Conservation (phyloP, 1,139 yeast genomes). For the Pichia terricola region DNA sequence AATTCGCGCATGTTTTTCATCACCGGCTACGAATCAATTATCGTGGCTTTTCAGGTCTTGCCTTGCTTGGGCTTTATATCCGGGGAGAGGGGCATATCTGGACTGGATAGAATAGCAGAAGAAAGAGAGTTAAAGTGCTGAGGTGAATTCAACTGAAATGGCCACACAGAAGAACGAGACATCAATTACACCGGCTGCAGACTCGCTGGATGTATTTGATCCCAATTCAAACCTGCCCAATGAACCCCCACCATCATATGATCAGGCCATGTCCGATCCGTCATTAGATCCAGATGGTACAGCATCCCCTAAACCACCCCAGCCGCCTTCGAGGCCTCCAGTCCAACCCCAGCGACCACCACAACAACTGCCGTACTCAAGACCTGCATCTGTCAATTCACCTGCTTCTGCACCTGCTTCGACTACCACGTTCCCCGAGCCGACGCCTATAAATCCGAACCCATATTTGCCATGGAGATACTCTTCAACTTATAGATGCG, state of each 20-base stretch:
- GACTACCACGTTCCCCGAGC: slow-evolving; percentile 1
- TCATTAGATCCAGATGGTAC: not conserved
- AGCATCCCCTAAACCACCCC: not conserved
- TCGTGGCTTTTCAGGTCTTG: no score
- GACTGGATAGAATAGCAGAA: no score
- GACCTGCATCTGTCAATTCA: slow-evolving; percentile 8
- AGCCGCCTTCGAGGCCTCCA: not conserved
- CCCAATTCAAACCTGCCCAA: slow-evolving; percentile 16
- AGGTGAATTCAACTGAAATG: no score
- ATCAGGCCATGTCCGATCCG: slow-evolving; percentile 17
- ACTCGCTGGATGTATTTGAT: slow-evolving; percentile 9
- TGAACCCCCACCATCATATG: slow-evolving; percentile 29
- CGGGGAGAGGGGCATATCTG: no score
- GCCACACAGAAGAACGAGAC: no score
- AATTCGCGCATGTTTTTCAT: no score
- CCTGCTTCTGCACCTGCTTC: no score
- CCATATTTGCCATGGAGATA: slow-evolving; percentile 54
- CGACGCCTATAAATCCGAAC: slow-evolving; percentile 20
- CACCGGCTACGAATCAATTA: no score
- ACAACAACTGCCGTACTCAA: slow-evolving; percentile 3
- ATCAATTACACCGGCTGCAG: slow-evolving; percentile 4
- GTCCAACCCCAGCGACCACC: slow-evolving; percentile 5
- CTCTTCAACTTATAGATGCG: slow-evolving; percentile 52
- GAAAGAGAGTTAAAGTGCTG: no score
- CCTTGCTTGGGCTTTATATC: no score